Evolutionary conservation across 192 early-diverging fungal species (phyloP).

Genomic region (Entrophospora sp.): DNA sequence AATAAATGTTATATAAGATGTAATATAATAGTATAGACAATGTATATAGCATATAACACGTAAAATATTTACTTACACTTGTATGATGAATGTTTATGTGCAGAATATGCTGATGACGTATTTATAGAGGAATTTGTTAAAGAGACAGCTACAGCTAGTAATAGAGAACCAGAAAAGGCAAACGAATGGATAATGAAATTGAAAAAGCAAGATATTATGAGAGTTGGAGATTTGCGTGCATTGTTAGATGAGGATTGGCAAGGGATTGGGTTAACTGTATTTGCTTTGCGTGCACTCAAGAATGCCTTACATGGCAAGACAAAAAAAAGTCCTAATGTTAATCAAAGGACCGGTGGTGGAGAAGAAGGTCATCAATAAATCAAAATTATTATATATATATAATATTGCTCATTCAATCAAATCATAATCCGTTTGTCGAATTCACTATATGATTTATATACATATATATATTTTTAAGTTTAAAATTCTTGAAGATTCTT

Average conservation of each 20-base stretch:
- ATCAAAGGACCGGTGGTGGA: neutral
- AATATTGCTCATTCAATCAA: too few species aligned
- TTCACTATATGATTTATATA: too few species aligned
- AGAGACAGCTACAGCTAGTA: conserved; percentile 57
- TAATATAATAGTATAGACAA: too few species aligned
- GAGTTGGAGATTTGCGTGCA: conserved; percentile 64
- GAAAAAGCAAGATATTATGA: conserved; percentile 69
- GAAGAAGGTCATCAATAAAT: neutral
- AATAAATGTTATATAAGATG: too few species aligned
- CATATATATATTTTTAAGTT: too few species aligned
- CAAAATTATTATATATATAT: too few species aligned
- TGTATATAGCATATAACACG: too few species aligned
- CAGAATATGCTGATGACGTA: conserved; percentile 50
- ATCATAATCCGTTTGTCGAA: too few species aligned
- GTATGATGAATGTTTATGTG: neutral
- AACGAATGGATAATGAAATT: conserved; percentile 61
- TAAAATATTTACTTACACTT: too few species aligned
- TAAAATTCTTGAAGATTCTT: too few species aligned
- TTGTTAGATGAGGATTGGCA: conserved; percentile 69
- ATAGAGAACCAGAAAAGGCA: conserved; percentile 61
- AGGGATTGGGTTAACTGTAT: conserved; percentile 48
- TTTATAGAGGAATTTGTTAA: conserved; percentile 61
- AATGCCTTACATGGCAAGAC: conserved; percentile 44
- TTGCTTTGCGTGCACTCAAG: conserved; percentile 45
- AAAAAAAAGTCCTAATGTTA: neutral